phyloP scores from a whole-genome alignment of 2,329 filamentous ascomycete species.

The Aschersonia sp. region DNA sequence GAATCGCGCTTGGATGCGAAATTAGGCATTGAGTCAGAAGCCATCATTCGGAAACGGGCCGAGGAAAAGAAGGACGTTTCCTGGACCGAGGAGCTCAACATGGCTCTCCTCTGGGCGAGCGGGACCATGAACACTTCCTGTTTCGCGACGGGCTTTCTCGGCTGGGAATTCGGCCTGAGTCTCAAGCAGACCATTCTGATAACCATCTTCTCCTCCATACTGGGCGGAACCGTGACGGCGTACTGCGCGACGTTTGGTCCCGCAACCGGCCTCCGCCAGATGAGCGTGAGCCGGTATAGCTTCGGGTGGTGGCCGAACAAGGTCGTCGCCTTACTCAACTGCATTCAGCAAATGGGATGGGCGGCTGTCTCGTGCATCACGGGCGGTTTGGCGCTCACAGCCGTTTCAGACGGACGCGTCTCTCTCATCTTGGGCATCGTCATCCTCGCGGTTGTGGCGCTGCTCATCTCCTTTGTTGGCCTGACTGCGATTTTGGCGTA shows the following conservation, averaged over 20 bases:
- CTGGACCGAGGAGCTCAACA: conserved; percentile 26
- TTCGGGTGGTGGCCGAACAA: conserved; percentile 37
- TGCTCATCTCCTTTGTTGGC: conserved; percentile 36
- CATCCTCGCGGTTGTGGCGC: conserved; percentile 31
- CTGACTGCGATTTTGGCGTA: conserved; percentile 32
- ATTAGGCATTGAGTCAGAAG: conserved; percentile 32
- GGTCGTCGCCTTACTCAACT: conserved; percentile 28
- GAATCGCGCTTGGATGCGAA: conserved; percentile 28
- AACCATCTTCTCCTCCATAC: conserved; percentile 28
- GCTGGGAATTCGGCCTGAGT: conserved; percentile 30
- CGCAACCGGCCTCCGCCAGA: conserved; percentile 32
- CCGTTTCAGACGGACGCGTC: conserved; percentile 28
- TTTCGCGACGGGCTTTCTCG: conserved; percentile 35
- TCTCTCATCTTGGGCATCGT: conserved; percentile 36
- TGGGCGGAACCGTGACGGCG: conserved; percentile 18
- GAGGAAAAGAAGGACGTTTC: conserved; percentile 19
- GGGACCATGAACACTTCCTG: conserved; percentile 35
- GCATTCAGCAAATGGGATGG: conserved; percentile 29
- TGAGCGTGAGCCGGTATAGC: conserved; percentile 32
- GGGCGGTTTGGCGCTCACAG: conserved; percentile 31
- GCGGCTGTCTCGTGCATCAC: conserved; percentile 35
- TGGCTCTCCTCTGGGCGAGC: conserved; percentile 37
- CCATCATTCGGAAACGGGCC: conserved; percentile 27
- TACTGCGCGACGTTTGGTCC: conserved; percentile 36
- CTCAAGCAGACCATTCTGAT: conserved; percentile 28